These are phyloP conservation scores for Verticillium albo-atrum DNA, from an alignment of 2,329 filamentous ascomycete genomes.

Conservation along the genomic window DNA sequence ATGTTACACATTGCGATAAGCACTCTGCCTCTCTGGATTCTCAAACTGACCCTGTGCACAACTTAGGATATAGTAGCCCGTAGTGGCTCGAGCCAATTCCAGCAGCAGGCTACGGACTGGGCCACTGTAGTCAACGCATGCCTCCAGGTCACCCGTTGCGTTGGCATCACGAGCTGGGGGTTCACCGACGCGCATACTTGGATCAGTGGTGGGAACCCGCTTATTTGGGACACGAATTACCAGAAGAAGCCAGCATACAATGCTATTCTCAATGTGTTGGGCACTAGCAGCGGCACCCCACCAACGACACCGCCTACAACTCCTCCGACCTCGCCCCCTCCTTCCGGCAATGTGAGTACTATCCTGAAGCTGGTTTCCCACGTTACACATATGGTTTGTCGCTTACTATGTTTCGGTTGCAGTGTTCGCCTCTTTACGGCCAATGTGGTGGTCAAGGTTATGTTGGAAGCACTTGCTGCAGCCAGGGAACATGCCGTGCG, in stretches of 20 bases:
- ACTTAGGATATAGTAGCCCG: constrained; percentile 3
- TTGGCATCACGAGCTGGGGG: constrained; percentile 63
- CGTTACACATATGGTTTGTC: neutral
- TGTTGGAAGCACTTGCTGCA: constrained; percentile 12
- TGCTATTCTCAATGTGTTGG: constrained; percentile 33
- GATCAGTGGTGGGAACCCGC: constrained; percentile 42
- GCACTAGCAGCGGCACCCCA: neutral
- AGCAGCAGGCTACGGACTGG: constrained; percentile 40
- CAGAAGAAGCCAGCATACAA: constrained; percentile 48
- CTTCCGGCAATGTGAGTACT: neutral
- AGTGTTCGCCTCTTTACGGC: neutral
- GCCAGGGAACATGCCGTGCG: constrained; percentile 7
- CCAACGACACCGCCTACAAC: neutral
- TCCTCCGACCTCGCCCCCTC: neutral
- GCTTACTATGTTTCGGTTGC: neutral
- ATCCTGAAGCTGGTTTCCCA: neutral
- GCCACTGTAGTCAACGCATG: constrained; percentile 55
- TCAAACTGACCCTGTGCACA: constrained; percentile 50
- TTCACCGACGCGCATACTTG: constrained; percentile 47
- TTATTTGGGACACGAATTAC: constrained; percentile 50
- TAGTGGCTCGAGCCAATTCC: neutral
- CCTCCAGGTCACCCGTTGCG: constrained; percentile 51
- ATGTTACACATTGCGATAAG: no score
- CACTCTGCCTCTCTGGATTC: no score
- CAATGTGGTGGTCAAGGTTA: constrained; percentile 10